Evolutionary conservation across 1,284 basidiomycete species (phyloP), one percentile per base, ranked within the genome.

Genomic region (Trichosporon sp.): DNA sequence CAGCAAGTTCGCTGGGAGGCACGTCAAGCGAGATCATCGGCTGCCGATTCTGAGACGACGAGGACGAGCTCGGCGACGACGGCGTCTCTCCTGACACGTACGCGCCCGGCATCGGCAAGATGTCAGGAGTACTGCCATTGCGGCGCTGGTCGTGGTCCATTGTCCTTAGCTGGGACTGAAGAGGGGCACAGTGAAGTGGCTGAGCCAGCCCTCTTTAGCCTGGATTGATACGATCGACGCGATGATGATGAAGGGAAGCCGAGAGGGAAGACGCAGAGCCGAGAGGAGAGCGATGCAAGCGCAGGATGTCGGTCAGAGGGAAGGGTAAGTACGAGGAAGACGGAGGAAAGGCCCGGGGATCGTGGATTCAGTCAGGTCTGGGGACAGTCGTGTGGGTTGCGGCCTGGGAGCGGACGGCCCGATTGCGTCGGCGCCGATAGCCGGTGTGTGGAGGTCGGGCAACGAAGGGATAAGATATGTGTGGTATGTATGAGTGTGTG

Each of bases 121-220:
- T 63, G 59, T 63, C 59, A 7, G 59, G 59, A 37, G 59, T 63
- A 21, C 59, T 35, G 59, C 59, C 59, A 63, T 63, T n/a, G 59
- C 59, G 59, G 59, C 32, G 59, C 59, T 32, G 59, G 59, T 63
- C 59, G 6, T 37, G 32, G 11, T 35, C 59, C 59, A 63, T 63
- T 35, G 59, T 63, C 59, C 12, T 63, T 35, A n/a, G 14, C 31
- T 37, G 32, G 7, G 59, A 32, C 31, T 35, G 16, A 21, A 21
- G 31, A 63, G 59, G 32, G 59, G 31, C 59, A n/a, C 59, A 63
- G 32, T n/a, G 26, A 35, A 35, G 59, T n/a, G 59, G 59, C 59
- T 63, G 59, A n/a, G 59, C 32, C 59, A 63, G 59, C 31, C 59
- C 59, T 63, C 32, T 35, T 35, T 32, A 63, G 31, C 59, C 59